phyloP scores from a whole-genome alignment of 2,329 filamentous ascomycete species.

The Nemania diffusa region DNA sequence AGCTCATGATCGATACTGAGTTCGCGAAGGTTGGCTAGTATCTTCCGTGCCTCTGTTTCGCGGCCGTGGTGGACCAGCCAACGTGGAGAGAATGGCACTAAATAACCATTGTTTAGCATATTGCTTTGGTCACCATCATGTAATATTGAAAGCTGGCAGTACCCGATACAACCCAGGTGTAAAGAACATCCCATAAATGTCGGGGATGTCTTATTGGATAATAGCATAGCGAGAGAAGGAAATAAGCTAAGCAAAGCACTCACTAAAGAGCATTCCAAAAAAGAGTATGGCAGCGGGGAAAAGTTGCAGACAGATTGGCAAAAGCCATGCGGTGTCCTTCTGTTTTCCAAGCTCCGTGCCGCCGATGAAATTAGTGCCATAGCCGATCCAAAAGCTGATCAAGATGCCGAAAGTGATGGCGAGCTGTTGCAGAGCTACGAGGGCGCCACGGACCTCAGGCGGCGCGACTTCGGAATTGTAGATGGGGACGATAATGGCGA shows the following conservation, averaged over 20 bases:
- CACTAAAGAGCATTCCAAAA: conserved; percentile 74
- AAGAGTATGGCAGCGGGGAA: conserved; percentile 73
- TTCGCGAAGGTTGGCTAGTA: conserved; percentile 72
- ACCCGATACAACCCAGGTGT: not conserved
- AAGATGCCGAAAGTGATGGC: conserved; percentile 71
- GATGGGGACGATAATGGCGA: conserved; percentile 74
- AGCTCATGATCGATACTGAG: conserved; percentile 72
- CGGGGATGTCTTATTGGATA: not conserved
- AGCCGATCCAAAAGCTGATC: conserved; percentile 72
- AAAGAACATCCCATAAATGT: not conserved
- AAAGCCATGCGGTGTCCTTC: conserved; percentile 76
- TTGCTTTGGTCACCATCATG: not conserved
- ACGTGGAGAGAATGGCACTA: conserved; percentile 78
- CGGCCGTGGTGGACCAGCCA: conserved; percentile 74
- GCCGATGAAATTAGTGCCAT: conserved; percentile 74
- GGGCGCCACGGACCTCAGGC: conserved; percentile 55
- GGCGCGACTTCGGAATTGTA: conserved; percentile 60
- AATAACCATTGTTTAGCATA: conserved; percentile 6
- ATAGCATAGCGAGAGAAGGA: not conserved
- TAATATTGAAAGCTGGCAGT: not conserved
- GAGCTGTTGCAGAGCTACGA: conserved; percentile 61
- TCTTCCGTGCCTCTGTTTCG: conserved; percentile 72
- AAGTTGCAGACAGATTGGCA: conserved; percentile 78
- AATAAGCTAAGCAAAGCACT: not conserved
- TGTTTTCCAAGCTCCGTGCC: conserved; percentile 60